These are phyloP conservation scores for Balakata baccata DNA, from an alignment of 345 rosid species.

Conservation along the genomic window DNA sequence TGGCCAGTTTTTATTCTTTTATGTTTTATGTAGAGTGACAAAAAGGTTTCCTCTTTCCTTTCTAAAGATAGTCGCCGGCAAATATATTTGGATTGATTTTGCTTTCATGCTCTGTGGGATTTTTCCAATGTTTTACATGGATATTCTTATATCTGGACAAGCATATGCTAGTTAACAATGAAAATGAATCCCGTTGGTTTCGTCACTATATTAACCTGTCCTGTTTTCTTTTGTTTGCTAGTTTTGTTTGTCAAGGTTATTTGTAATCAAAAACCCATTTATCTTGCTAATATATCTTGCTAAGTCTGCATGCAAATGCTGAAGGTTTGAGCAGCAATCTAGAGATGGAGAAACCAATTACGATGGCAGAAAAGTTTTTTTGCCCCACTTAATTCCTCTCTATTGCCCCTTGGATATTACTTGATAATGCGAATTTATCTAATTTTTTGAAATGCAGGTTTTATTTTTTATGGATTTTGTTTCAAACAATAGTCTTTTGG, in stretches of 20 bases:
- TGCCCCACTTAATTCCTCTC: too few species aligned
- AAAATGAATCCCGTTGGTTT: conserved; percentile 15
- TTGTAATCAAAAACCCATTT: neutral
- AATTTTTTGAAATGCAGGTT: too few species aligned
- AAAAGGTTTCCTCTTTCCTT: neutral
- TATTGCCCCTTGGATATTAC: too few species aligned
- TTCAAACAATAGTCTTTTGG: too few species aligned
- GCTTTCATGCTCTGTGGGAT: conserved; percentile 1
- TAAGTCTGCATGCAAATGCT: too few species aligned
- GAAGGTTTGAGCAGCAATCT: too few species aligned
- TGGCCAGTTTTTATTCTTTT: neutral
- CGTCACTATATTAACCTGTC: conserved; percentile 1
- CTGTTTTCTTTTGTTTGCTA: neutral
- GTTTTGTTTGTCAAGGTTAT: neutral
- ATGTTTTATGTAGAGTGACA: neutral
- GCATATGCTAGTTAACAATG: conserved; percentile 3
- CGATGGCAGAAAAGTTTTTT: too few species aligned
- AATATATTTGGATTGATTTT: neutral
- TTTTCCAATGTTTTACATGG: conserved; percentile 1
- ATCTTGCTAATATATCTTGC: too few species aligned
- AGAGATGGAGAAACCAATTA: neutral
- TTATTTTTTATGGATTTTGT: too few species aligned
- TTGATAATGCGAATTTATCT: too few species aligned
- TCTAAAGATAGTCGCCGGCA: neutral
- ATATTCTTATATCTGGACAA: neutral